Conservation (phyloP, 257 asterid species). For the Haberlea rhodopensis region DNA sequence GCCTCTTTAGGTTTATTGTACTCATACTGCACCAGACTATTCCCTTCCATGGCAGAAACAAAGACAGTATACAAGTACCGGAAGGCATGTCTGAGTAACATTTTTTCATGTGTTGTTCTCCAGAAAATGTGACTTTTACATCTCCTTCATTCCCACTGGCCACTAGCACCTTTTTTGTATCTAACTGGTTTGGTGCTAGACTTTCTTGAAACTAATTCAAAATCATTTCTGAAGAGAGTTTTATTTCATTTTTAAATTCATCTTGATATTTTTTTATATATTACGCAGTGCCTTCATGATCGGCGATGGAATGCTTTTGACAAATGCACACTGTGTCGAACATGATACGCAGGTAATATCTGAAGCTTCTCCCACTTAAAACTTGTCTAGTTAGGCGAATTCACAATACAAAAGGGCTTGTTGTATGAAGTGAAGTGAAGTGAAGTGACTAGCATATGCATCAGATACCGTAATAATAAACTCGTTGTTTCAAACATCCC, state of each 20-base stretch:
- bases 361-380: slow-evolving; percentile 12
- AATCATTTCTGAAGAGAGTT: slow-evolving; percentile 17
- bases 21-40: slow-evolving; percentile 90
- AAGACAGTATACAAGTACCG: slow-evolving; percentile 85
- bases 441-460: slow-evolving; percentile 6
- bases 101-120: neutral
- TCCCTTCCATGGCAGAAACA: slow-evolving; percentile 99
- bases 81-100: slow-evolving; percentile 62
- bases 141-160: neutral
- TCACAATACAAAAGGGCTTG: slow-evolving; percentile 11
- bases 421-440: slow-evolving; percentile 18
- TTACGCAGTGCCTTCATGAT: slow-evolving; percentile 84
- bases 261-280: slow-evolving; percentile 15
- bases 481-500: neutral
- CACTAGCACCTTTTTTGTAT: neutral
- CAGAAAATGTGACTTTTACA: slow-evolving; percentile 12
- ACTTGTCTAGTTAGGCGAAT: slow-evolving; percentile 2
- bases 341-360: slow-evolving; percentile 74
- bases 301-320: slow-evolving; percentile 83
- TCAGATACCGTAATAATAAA: slow-evolving; percentile 3
- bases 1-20: slow-evolving; percentile 71
- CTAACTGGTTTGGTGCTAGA: neutral
- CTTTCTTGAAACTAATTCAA: slow-evolving; percentile 4
- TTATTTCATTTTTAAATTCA: neutral
- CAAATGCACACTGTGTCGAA: slow-evolving; percentile 97